A percentile compares a stretch with the other conserved stretches of the same genome.
Conservation (phyloP, 2,329 filamentous ascomycete species). For the Hypomyces perniciosus region DNA sequence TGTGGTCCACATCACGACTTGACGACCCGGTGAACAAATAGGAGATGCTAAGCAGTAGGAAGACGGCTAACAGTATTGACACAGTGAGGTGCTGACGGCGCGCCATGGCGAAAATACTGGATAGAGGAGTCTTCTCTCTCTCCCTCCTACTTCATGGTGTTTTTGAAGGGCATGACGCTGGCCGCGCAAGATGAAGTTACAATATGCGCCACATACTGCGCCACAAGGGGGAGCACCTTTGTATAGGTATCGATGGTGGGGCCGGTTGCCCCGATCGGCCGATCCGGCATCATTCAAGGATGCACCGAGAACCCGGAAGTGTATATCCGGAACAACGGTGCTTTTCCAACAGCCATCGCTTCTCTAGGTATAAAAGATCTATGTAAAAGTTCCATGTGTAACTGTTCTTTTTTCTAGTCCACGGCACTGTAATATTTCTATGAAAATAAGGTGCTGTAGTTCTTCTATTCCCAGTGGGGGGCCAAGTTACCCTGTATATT, state of each 20-base stretch:
- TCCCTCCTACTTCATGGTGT: conserved; percentile 1
- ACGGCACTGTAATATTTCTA: no score
- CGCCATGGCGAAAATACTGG: conserved; percentile 37
- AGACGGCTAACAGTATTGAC: conserved; percentile 48
- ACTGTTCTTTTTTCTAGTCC: no score
- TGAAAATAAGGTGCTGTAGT: no score
- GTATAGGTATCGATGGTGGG: not conserved
- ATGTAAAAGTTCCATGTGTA: no score
- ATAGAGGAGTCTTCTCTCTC: conserved; percentile 7
- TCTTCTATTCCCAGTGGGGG: no score
- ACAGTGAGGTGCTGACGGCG: conserved; percentile 48
- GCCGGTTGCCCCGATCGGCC: not conserved
- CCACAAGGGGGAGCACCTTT: not conserved
- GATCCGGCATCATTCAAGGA: not conserved
- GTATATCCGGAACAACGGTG: no score
- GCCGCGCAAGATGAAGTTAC: no score
- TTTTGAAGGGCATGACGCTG: no score
- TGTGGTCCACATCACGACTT: conserved; percentile 3
- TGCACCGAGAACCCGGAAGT: no score
- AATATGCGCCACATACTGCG: not conserved
- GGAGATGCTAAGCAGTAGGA: conserved; percentile 51
- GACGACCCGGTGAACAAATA: conserved; percentile 48
- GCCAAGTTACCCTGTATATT: no score
- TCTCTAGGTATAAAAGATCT: no score
- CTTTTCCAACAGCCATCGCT: no score